Conservation (phyloP, 495 filamentous ascomycete species). For the Oidiodendron maius region DNA sequence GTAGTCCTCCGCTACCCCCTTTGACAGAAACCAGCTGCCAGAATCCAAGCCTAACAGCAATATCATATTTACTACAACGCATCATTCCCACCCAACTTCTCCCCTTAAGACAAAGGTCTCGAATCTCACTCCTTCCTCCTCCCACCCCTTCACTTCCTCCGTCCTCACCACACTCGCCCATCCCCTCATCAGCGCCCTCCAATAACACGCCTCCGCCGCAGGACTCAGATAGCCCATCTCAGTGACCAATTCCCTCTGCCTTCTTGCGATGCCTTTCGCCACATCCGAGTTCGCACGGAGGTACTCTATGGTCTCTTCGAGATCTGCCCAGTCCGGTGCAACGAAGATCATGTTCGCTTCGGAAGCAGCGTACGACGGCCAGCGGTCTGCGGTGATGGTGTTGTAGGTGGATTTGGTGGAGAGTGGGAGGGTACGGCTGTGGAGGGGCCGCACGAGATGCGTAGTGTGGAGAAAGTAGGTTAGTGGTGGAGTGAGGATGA, state of each 20-base stretch:
- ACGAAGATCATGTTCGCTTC: conserved; percentile 50
- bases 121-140: conserved; percentile 13
- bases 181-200: conserved; percentile 41
- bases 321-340: conserved; percentile 43
- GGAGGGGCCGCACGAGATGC: conserved; percentile 37
- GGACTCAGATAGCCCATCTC: conserved; percentile 41
- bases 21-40: background rate
- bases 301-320: conserved; percentile 37
- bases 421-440: conserved; percentile 26
- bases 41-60: background rate
- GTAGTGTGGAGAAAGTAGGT: conserved; percentile 45
- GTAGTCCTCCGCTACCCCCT: no score
- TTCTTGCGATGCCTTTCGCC: conserved; percentile 41
- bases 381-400: conserved; percentile 13
- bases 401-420: background rate
- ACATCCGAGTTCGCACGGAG: conserved; percentile 34
- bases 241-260: conserved; percentile 38
- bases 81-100: conserved; percentile 9
- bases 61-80: background rate
- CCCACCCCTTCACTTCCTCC: conserved; percentile 25
- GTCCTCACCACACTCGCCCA: conserved; percentile 36
- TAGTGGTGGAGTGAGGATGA: conserved; percentile 40
- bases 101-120: conserved; percentile 18
- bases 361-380: conserved; percentile 31
- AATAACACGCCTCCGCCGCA: conserved; percentile 48